Base-by-base conservation (phyloP, 2,329 filamentous ascomycete species). In the Tolypocladium amazonense region DNA sequence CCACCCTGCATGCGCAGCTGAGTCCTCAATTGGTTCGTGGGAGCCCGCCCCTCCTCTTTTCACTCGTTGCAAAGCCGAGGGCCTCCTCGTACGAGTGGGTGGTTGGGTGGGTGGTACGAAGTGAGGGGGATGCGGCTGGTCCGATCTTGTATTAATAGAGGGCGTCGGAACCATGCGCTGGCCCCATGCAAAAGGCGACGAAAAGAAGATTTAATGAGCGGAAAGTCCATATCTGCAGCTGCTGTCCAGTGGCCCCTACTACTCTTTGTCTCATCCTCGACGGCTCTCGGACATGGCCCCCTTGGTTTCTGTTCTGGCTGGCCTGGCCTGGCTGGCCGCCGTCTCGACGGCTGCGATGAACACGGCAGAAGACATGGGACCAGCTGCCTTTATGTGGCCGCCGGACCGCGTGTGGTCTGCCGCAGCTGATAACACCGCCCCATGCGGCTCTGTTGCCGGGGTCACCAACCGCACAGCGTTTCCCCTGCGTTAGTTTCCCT, bases 361-460 rank as follows among this genome's bases (percentile, higher is more conserved):
- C 18, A 37, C n/a, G 14, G 61, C 65, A 37, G 64, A 68, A n/a
- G 68, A 71, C 39, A 76, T 77, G 72, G 83, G 82, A 14, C 82
- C 82, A 9, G 81, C 82, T 25, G 81, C 80, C 12, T 84, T 87
- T 67, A 73, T 86, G 70, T 87, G 83, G 83, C 84, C 83, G 4
- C 67, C 75, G 18, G 82, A 86, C 69, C 75, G 83, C 57, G 72
- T 74, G 47, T 87, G 83, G 82, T 74, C 74, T 56, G 79, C 77
- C 37, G 74, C 75, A 15, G 70, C 77, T 43, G 83, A 86, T 66
- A 85, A 85, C 65, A 80, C 69, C 6, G 74, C 77, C 8, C 84
- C 84, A 0, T 87, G 84, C 65, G 83, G 84, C 58, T 83, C 81
- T 14, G 70, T 72, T 14, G 73, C 75, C 20, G 72, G 74, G 1